Percentiles rank a stretch among this genome's conserved stretches.
These are phyloP conservation scores for Neonectria magnoliae DNA, from an alignment of 2,329 filamentous ascomycete genomes.

Conservation along the genomic window DNA sequence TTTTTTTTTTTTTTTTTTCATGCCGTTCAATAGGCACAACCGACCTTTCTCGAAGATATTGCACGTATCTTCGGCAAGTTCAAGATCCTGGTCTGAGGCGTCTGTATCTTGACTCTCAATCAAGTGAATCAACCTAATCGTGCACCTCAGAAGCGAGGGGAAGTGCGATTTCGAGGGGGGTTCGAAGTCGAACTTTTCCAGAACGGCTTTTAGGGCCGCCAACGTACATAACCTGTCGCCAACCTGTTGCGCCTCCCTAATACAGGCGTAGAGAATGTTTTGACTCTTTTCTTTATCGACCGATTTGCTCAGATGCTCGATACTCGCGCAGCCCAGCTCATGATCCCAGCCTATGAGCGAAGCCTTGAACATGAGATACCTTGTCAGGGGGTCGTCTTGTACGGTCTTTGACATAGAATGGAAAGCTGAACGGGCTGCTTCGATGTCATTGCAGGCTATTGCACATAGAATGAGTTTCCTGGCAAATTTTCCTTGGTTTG, in stretches of 20 bases:
- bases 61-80: constrained; percentile 62
- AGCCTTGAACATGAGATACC: constrained; percentile 80
- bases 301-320: constrained; percentile 67
- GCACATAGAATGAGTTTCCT: constrained; percentile 81
- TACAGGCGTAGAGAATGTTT: constrained; percentile 81
- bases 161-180: constrained; percentile 42
- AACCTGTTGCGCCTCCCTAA: constrained; percentile 76
- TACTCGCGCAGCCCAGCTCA: constrained; percentile 69
- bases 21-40: constrained; percentile 12
- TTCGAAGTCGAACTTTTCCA: constrained; percentile 39
- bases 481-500: constrained; percentile 73
- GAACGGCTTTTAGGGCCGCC: constrained; percentile 48
- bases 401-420: constrained; percentile 66
- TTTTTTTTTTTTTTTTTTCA: too few relatives aligned
- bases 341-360: constrained; percentile 68
- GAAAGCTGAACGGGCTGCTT: constrained; percentile 53
- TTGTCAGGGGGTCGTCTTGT: constrained; percentile 71
- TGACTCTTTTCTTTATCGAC: constrained; percentile 58
- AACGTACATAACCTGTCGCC: constrained; percentile 69
- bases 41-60: constrained; percentile 58
- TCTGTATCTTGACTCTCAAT: constrained; percentile 49
- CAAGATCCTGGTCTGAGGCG: neutral
- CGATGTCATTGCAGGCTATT: constrained; percentile 56
- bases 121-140: constrained; percentile 60
- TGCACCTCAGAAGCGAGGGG: constrained; percentile 57